Evolutionary conservation across 83 land plant genomes (phyloP).

Genomic region (Thuja plicata): DNA sequence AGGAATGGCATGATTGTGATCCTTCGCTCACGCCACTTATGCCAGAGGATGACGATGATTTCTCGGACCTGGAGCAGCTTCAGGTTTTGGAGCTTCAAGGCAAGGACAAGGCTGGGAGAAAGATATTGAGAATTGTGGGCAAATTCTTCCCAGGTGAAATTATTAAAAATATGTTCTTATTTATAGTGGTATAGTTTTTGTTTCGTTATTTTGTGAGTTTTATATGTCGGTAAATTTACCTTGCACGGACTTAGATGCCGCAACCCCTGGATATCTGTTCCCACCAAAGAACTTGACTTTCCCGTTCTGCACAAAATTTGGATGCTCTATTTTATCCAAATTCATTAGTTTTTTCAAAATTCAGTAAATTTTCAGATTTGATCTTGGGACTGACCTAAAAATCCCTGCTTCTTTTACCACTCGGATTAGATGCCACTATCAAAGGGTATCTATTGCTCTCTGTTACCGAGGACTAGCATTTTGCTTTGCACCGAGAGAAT

Average conservation of each 20-base stretch:
- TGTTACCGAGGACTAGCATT: background rate
- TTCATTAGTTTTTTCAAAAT: background rate
- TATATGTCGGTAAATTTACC: background rate
- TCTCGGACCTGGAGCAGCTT: constrained; percentile 69
- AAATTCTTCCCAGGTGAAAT: constrained; percentile 75
- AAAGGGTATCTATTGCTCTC: background rate
- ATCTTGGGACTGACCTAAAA: background rate
- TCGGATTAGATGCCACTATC: background rate
- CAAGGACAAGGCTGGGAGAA: constrained; percentile 62
- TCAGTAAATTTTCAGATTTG: background rate
- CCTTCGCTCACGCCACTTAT: constrained; percentile 3
- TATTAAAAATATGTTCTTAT: background rate
- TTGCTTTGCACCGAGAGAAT: background rate
- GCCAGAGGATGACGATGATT: constrained; percentile 32
- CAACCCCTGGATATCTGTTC: background rate
- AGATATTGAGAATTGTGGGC: constrained; percentile 75
- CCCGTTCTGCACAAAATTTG: background rate
- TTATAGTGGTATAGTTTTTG: background rate
- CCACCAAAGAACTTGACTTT: background rate
- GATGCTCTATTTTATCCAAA: background rate
- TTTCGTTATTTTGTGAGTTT: background rate
- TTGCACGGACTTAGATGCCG: background rate
- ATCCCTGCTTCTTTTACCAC: background rate
- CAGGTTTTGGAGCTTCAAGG: constrained; percentile 57
- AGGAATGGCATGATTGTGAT: constrained; percentile 52